Base-by-base conservation (phyloP, 192 early-diverging fungal genomes). In the Coemansia sp. region DNA sequence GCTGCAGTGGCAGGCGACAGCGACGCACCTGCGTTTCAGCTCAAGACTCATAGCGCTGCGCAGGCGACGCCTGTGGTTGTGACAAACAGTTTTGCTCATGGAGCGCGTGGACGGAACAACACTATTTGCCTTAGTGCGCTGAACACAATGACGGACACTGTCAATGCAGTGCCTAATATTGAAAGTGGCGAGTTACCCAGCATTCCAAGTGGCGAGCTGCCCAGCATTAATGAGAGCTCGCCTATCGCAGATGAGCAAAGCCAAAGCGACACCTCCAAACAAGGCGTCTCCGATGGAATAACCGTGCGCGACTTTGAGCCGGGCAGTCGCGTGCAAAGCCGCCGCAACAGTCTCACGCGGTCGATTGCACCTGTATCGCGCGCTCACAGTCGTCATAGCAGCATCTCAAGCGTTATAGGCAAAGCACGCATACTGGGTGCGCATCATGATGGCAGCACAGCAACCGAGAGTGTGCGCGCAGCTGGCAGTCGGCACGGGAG, bases 371-470 rank as follows among this genome's bases (percentile, higher is more conserved):
- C 59, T 6, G 58, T 25, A 7, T 73, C 70, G 7, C 71, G 68
- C 12, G 67, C 56, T 4, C 77, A 79, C 59, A 79, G 77, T 58
- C 67, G 72, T 15, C 72, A 59, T 12, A 72, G 77, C 47, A 79
- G 77, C 62, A 47, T 71, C 4, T 55, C 72, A 0, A 74, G 68
- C 41, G 32, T 37, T 19, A 53, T 63, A 27, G 32, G 52, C 48
- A 65, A 38, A 43, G 35, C 58, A 50, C 60, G 27, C 19, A 27
- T 35, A 2, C 55, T 41, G 7, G 11, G 25, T 1, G 45, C 56
- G 55, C 12, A 45, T 10, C 23, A 68, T 5, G 56, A 23, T 21
- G 1, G 7, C 1, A 19, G 21, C 23, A 2, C 56, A 8, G 12
- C 22, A 12, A 27, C 22, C 19, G 12, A 7, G 15, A 32, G 41